Base-by-base conservation (phyloP, 345 rosid species). In the Arabis hirsuta region DNA sequence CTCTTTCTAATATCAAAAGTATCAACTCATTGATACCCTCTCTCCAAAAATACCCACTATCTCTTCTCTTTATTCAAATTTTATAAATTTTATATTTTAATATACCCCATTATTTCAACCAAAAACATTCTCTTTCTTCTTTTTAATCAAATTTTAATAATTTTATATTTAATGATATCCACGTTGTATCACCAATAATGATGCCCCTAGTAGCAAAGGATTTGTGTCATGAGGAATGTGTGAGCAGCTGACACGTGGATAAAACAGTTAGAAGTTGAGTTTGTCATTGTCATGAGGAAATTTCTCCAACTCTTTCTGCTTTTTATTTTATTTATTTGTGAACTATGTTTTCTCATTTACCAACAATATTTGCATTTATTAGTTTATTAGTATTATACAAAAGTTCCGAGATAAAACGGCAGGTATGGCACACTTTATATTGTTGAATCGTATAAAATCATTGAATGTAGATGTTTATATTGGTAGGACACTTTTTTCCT, bases 261-360 rank as follows among this genome's bases (percentile, higher is more conserved):
- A 72, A 72, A 31, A 72, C 74, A 72, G 81, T 78, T 78, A 61
- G 81, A 12, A 1, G 75, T 69, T 76, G 79, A 29, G 71, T 46
- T 55, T 76, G 67, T 69, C 71, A 70, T 62, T 69, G 70, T 66
- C 61, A 42, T 73, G 60, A 53, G 31, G 60, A 50, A 51, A 59
- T 13, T 29, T 50, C 61, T 65, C 36, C 42, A 51, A 46, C 55
- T 31, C 47, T 47, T 4, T 4, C 6, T 8, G 38, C 36, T 50
- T 55, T 55, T n/a, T 31, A 9, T 13, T 36, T 26, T n/a, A n/a
- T 36, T 29, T 7, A 61, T 7, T 12, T 44, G 5, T 53, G 51
- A 59, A 59, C 19, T n/a, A n/a, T 43, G 6, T 45, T 44, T 14
- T 41, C 56, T 72, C 64, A 63, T 6, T 54, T n/a, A 46, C 71